phyloP scores from a whole-genome alignment of 2,329 filamentous ascomycete genomes.

The Emmonsia crescens region DNA sequence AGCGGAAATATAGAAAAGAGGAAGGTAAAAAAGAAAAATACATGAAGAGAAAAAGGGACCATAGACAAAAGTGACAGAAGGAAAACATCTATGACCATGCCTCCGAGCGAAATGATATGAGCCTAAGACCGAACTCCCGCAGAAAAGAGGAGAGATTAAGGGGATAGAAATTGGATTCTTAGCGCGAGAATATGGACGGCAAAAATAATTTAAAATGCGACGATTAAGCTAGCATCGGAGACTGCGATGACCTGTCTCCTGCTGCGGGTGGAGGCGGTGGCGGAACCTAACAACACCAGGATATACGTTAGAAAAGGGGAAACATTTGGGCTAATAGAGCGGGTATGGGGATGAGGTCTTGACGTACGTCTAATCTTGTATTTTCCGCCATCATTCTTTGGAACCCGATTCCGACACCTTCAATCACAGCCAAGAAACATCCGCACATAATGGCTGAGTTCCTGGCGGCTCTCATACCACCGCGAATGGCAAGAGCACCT shows the following conservation, averaged over 20 bases:
- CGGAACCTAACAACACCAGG: neutral
- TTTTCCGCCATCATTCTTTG: constrained; percentile 87
- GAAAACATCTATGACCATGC: constrained; percentile 1
- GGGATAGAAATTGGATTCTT: neutral
- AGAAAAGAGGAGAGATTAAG: constrained; percentile 3
- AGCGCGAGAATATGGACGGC: neutral
- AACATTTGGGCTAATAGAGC: neutral
- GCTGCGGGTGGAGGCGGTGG: neutral
- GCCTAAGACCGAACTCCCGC: constrained; percentile 2
- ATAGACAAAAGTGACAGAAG: neutral
- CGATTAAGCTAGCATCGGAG: constrained; percentile 1
- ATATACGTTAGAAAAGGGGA: constrained; percentile 1
- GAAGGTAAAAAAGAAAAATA: neutral
- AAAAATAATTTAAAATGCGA: neutral
- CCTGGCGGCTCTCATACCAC: constrained; percentile 80
- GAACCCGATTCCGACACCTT: constrained; percentile 93
- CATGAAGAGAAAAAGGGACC: neutral
- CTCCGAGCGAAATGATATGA: constrained; percentile 2
- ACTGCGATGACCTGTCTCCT: neutral
- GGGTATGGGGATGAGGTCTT: neutral
- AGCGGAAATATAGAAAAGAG: neutral
- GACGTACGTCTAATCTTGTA: constrained; percentile 63
- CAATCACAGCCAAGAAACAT: constrained; percentile 86
- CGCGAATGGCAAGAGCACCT: constrained; percentile 80
- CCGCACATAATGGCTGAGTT: constrained; percentile 96